Evolutionary conservation across 768 basidiomycete genomes (phyloP).

Genomic region (Stropharia rugosoannulata): DNA sequence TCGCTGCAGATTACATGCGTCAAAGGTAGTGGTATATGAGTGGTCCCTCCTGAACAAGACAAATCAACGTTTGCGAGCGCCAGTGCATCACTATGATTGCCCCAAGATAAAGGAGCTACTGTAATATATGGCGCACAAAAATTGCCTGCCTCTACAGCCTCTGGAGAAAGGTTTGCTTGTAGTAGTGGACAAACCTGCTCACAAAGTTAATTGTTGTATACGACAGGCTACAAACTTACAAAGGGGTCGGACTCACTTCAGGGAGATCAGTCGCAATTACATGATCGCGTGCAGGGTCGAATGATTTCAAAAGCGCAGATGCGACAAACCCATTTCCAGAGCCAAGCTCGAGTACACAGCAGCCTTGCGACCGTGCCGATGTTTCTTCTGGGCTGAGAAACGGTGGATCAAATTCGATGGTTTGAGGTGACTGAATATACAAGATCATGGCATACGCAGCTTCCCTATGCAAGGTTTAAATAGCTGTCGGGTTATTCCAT

Average conservation of each 20-base stretch:
- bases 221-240: not conserved
- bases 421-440: constrained; percentile 46
- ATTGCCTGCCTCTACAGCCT: not conserved
- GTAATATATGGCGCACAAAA: constrained; percentile 19
- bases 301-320: constrained; percentile 29
- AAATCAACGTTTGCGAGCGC: constrained; percentile 27
- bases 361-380: not conserved
- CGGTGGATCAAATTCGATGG: constrained; percentile 54
- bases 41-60: constrained; percentile 26
- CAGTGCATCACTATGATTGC: constrained; percentile 43
- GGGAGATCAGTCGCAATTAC: constrained; percentile 74
- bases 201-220: not conserved
- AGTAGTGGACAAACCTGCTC: constrained; percentile 47
- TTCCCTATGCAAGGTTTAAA: constrained; percentile 50
- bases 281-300: constrained; percentile 41
- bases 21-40: constrained; percentile 20
- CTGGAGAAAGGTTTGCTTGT: constrained; percentile 31
- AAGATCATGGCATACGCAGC: constrained; percentile 59
- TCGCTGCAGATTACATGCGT: constrained; percentile 85
- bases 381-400: constrained; percentile 31
- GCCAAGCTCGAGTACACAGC: constrained; percentile 69
- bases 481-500: no score
- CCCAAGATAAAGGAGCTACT: constrained; percentile 74
- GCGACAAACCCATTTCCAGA: constrained; percentile 74
- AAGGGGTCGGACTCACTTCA: constrained; percentile 45